Base-by-base conservation (phyloP, 2,329 filamentous ascomycete species). In the Fusarium duplospermum region DNA sequence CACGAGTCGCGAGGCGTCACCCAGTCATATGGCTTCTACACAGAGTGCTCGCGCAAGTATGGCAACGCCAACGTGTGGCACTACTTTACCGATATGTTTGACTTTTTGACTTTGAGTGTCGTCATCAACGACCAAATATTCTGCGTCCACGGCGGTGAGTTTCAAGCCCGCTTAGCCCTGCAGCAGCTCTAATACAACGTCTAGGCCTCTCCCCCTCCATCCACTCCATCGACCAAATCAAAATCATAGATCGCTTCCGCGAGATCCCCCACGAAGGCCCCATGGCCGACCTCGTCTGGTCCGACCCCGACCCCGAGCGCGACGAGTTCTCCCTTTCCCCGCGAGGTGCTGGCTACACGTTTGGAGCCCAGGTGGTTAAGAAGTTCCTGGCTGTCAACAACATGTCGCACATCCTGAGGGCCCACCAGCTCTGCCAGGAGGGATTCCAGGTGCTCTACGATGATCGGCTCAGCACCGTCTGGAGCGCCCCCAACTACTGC, bases 61-160 rank as follows among this genome's bases (percentile, higher is more conserved):
- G 96, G 96, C 82, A 98, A 98, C 81, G 95, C 96, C 73, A 98
- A 96, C 79, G 96, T 99, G 24, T 99, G 96, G 96, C 96, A 99
- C 84, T 96, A 98, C 83, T 99, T 99, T 82, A 99, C 96, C 75
- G 96, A 99, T 85, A 98, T 99, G 95, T 99, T 99, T 84, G 96
- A 99, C 85, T 99, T 97, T 83, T 88, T 99, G 73, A 98, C 96
- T 9, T 87, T 99, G 66, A 97, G 94, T 78, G 97, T 98, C 70
- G 96, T 99, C 73, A 99, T 99, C 82, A 97, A 98, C 82, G 93
- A 99, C 83, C 94, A 98, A 83, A 99, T 99, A 76, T 99, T 99
- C 83, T 99, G 96, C 83, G 96, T 99, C 8, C 96, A 99, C 83
- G 96, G 96, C 82, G 95, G 92, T 87, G 83, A 83, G 56, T 62